Base-by-base conservation (phyloP, 345 rosid genomes). In the Atalantia buxifolia region DNA sequence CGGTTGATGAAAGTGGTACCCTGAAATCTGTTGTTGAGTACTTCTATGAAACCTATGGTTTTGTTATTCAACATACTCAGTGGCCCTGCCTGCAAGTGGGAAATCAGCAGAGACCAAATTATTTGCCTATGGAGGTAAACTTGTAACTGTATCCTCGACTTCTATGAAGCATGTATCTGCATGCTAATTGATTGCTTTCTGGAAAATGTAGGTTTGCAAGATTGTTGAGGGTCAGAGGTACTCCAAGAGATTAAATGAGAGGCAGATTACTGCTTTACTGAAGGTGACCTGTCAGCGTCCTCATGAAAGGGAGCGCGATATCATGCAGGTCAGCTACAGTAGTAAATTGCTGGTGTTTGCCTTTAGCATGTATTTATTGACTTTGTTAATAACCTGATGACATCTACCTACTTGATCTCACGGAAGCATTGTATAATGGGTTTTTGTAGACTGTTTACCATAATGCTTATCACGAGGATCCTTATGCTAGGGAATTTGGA, bases 201-300 rank as follows among this genome's bases (percentile, higher is more conserved):
- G 22, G 24, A 30, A 55, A 68, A 69, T 57, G 40, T 86, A 94
- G 99, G 98, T 94, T 13, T 92, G 98, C 87, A 97, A 94, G 86
- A 94, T 97, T 63, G 98, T 94, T 7, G 98, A 97, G 85, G 99
- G 99, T 31, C 98, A 97, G 81, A 85, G 99, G 84, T 97, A 97
- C 79, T 90, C 98, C 0, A 97, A 94, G 82, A 86, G 99, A 74
- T 79, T 97, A 81, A 97, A 97, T 79, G 99, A 97, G 81, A 94
- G 88, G 74, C 99, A 97, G 84, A 94, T 97, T 55, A 93, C 98
- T 74, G 92, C 93, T 77, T 84, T 97, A 85, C 84, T 94, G 85
- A 90, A 87, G 85, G 98, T 90, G 78, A 93, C 99, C 75, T 97
- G 99, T 74, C 98, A 97, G 82, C 95, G 97, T 31, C 99, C 99